phyloP scores from a whole-genome alignment of 257 asterid genomes.

The Hygrophila difformis region DNA sequence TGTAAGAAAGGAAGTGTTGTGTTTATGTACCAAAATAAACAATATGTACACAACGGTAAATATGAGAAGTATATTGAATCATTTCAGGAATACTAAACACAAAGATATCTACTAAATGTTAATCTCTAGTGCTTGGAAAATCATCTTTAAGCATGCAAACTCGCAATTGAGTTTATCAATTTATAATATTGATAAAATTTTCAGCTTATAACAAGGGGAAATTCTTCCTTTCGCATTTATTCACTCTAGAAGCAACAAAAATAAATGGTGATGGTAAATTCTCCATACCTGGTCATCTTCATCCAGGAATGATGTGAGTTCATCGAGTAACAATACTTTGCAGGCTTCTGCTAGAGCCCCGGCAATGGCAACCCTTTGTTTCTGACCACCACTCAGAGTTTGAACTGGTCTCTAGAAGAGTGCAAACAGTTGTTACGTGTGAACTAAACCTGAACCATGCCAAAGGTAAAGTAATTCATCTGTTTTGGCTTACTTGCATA shows the following conservation, averaged over 20 bases:
- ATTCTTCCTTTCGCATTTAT: not conserved
- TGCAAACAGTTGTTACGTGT: conserved; percentile 9
- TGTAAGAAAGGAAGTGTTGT: no score
- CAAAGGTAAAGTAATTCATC: not conserved
- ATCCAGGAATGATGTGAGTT: conserved; percentile 92
- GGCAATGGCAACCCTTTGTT: conserved; percentile 96
- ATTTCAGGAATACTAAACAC: no score
- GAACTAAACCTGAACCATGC: not conserved
- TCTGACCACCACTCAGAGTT: conserved; percentile 98
- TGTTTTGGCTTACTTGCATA: conserved; percentile 50
- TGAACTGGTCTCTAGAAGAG: conserved; percentile 76
- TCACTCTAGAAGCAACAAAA: conserved; percentile 1
- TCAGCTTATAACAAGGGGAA: not conserved
- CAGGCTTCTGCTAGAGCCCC: conserved; percentile 98
- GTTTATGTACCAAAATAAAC: no score
- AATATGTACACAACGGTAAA: no score
- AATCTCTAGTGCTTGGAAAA: no score
- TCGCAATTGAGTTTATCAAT: no score
- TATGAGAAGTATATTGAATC: no score
- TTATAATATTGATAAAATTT: no score
- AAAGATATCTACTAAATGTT: no score
- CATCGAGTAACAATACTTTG: conserved; percentile 83
- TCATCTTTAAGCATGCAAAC: no score
- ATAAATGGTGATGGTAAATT: not conserved
- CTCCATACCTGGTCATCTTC: conserved; percentile 78